These are phyloP conservation scores for Hyaloscypha hepaticicola DNA, from an alignment of 495 filamentous ascomycete species.

Conservation along the genomic window DNA sequence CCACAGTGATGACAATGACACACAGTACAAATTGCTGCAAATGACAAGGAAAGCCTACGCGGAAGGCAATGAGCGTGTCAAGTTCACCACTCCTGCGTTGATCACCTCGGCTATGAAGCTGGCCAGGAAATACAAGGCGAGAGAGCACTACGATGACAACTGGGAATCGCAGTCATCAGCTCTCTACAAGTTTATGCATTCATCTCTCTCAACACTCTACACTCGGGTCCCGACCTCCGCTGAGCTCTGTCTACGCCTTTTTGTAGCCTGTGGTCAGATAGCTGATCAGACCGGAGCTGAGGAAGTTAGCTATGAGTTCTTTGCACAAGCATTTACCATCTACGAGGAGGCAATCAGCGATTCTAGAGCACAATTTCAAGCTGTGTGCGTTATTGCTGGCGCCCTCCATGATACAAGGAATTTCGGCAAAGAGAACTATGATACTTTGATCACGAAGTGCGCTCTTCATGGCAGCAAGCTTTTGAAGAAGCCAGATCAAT, in stretches of 20 bases:
- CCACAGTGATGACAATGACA: slow-evolving; percentile 80
- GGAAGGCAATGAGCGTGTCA: slow-evolving; percentile 92
- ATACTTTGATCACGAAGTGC: slow-evolving; percentile 96
- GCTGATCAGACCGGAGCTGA: slow-evolving; percentile 91
- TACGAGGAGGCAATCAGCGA: slow-evolving; percentile 96
- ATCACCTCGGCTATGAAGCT: slow-evolving; percentile 89
- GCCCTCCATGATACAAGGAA: slow-evolving; percentile 82
- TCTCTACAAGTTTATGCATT: slow-evolving; percentile 93
- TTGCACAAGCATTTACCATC: slow-evolving; percentile 96
- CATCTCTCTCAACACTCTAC: slow-evolving; percentile 82
- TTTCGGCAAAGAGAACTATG: slow-evolving; percentile 95
- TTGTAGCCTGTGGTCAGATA: slow-evolving; percentile 87
- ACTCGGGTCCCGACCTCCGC: slow-evolving; percentile 74
- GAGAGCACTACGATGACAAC: slow-evolving; percentile 93
- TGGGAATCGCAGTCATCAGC: slow-evolving; percentile 88
- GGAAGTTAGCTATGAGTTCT: slow-evolving; percentile 97
- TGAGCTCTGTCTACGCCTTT: slow-evolving; percentile 84
- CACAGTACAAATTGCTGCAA: slow-evolving; percentile 92
- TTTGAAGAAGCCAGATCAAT: slow-evolving; percentile 97
- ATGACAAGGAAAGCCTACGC: slow-evolving; percentile 80
- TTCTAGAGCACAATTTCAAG: slow-evolving; percentile 94
- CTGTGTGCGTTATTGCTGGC: slow-evolving; percentile 90
- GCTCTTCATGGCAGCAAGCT: slow-evolving; percentile 96
- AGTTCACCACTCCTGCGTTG: slow-evolving; percentile 90
- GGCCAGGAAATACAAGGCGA: slow-evolving; percentile 82